phyloP scores from a whole-genome alignment of 495 filamentous ascomycete genomes.

The Tuber umbilicatum region DNA sequence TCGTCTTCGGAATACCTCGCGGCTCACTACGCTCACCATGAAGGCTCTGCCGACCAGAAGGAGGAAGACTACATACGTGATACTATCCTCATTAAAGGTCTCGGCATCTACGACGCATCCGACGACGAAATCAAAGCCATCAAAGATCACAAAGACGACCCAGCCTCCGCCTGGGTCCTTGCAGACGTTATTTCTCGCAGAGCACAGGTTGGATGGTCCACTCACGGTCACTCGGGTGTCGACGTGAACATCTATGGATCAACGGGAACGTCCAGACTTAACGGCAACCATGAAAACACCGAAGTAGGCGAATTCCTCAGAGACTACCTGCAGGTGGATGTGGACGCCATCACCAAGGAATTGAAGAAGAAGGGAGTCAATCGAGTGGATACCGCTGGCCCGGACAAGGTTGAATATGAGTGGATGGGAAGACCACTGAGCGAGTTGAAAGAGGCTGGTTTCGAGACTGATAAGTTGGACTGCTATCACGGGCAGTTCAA shows the following conservation, averaged over 20 bases:
- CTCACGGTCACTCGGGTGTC: constrained; percentile 49
- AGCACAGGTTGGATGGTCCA: constrained; percentile 81
- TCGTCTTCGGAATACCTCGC: constrained; percentile 69
- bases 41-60: constrained; percentile 35
- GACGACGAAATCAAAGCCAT: constrained; percentile 64
- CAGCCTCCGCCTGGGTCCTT: constrained; percentile 54
- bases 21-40: constrained; percentile 52
- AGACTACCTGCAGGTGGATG: constrained; percentile 71
- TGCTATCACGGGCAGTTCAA: constrained; percentile 40
- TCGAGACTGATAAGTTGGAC: constrained; percentile 25
- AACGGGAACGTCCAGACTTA: constrained; percentile 48
- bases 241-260: constrained; percentile 52
- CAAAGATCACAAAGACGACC: constrained; percentile 48
- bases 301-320: constrained; percentile 76
- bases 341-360: constrained; percentile 66
- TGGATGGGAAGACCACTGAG: constrained; percentile 40
- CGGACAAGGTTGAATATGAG: constrained; percentile 11
- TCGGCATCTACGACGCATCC: constrained; percentile 69
- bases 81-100: constrained; percentile 48
- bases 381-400: constrained; percentile 4
- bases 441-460: constrained; percentile 26
- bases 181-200: constrained; percentile 77
- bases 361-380: constrained; percentile 56
- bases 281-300: constrained; percentile 91
- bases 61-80: constrained; percentile 38